A percentile compares a stretch with the other conserved stretches of the same genome.
These are phyloP conservation scores for Bauhinia variegata DNA, from an alignment of 306 rosid species.

Conservation along the genomic window DNA sequence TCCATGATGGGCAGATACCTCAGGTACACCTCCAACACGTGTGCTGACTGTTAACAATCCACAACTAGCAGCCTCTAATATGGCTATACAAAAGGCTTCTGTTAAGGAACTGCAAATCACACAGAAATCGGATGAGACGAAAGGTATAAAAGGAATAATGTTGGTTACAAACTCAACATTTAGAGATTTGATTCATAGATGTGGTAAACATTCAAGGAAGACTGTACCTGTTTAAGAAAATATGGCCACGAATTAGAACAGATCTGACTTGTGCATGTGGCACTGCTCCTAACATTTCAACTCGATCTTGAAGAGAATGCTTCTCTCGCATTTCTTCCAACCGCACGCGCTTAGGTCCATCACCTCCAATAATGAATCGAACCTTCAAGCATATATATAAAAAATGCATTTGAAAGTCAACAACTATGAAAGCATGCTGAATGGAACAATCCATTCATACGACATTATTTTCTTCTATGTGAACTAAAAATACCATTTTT, in stretches of 20 bases:
- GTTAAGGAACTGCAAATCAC: conserved; percentile 75
- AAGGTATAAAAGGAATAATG: not conserved
- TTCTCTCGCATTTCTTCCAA: conserved; percentile 97
- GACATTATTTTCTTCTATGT: conserved; percentile 9
- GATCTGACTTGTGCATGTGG: conserved; percentile 81
- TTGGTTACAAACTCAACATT: not conserved
- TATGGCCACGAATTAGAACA: conserved; percentile 79
- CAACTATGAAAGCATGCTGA: conserved; percentile 19
- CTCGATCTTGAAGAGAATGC: conserved; percentile 92
- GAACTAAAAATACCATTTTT: not conserved
- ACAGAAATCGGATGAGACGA: conserved; percentile 3
- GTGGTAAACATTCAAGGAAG: not conserved
- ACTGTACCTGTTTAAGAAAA: conserved; percentile 82
- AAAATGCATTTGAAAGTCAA: conserved; percentile 33
- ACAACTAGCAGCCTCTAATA: conserved; percentile 96
- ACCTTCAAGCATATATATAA: conserved; percentile 57
- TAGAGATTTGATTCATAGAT: conserved; percentile 13
- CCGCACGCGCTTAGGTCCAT: conserved; percentile 92
- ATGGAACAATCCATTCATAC: conserved; percentile 6
- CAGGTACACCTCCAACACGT: conserved; percentile 93
- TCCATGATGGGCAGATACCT: conserved; percentile 54
- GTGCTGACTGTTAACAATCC: conserved; percentile 94
- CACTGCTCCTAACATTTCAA: conserved; percentile 92
- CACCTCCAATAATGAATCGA: conserved; percentile 86
- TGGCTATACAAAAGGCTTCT: conserved; percentile 98